These are phyloP conservation scores for Trifolium subterraneum DNA, from an alignment of 306 rosid species.

Conservation along the genomic window DNA sequence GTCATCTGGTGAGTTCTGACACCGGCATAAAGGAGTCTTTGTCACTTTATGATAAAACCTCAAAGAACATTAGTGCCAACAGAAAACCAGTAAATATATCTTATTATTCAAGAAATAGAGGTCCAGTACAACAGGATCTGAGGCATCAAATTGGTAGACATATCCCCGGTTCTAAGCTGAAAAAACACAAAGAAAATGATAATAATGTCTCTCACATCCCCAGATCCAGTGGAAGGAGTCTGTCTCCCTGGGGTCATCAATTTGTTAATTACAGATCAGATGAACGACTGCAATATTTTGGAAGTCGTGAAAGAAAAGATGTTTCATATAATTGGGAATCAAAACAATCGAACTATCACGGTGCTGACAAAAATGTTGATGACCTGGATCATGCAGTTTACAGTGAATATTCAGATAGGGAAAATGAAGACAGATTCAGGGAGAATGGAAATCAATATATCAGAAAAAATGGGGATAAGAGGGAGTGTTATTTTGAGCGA, in stretches of 20 bases:
- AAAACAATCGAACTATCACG: constrained; percentile 46
- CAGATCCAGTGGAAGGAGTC: constrained; percentile 45
- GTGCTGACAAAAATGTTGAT: constrained; percentile 46
- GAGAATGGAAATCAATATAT: constrained; percentile 39
- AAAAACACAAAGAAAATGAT: constrained; percentile 34
- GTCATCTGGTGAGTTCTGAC: constrained; percentile 45
- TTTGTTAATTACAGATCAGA: constrained; percentile 42
- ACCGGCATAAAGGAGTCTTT: constrained; percentile 41
- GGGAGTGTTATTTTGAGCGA: constrained; percentile 42
- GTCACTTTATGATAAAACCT: constrained; percentile 44
- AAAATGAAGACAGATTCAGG: constrained; percentile 42
- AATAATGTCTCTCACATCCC: constrained; percentile 39
- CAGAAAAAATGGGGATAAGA: constrained; percentile 43
- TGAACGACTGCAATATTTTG: constrained; percentile 44
- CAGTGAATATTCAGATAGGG: constrained; percentile 38
- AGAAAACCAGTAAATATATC: constrained; percentile 43
- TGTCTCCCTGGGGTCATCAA: constrained; percentile 40
- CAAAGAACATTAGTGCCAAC: constrained; percentile 39
- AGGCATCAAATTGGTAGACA: constrained; percentile 43
- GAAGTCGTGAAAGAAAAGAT: constrained; percentile 41
- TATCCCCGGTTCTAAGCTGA: constrained; percentile 35
- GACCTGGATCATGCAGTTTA: constrained; percentile 22
- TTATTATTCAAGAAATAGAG: constrained; percentile 51
- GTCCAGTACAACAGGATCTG: constrained; percentile 41
- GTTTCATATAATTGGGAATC: constrained; percentile 48